Percentiles rank a stretch among this genome's conserved stretches.
Evolutionary conservation across 163 green algal species (phyloP).

Genomic region (Scenedesmus sp.): DNA sequence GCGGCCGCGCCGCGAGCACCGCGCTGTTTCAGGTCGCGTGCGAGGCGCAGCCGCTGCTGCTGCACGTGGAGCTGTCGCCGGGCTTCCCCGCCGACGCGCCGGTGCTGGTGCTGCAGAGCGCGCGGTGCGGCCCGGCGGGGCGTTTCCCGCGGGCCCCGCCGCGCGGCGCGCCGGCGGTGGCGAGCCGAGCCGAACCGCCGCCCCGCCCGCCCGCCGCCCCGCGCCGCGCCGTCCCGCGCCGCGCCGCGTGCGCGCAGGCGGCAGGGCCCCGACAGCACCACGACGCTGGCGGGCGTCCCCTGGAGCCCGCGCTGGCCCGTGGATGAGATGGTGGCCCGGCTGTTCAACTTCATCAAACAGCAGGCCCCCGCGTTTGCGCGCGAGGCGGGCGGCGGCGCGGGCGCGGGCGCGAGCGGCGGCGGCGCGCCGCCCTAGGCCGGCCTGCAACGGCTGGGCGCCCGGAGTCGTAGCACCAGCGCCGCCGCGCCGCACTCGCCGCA

Average conservation of each 20-base stretch:
- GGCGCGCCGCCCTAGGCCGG: no score
- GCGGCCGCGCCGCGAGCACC: neutral
- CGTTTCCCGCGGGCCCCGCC: neutral
- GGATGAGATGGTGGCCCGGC: conserved; percentile 28
- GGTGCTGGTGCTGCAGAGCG: conserved; percentile 35
- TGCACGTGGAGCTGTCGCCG: conserved; percentile 32
- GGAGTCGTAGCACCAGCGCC: no score
- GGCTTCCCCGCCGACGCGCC: conserved; percentile 37
- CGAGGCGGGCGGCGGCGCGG: neutral
- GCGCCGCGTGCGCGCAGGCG: no score
- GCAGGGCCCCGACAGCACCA: no score
- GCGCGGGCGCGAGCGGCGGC: neutral
- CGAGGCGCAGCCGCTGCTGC: conserved; percentile 44
- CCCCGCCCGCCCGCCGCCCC: no score
- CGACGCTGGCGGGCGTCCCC: neutral
- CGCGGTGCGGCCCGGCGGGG: neutral
- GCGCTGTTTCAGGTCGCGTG: conserved; percentile 22
- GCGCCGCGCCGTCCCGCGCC: no score
- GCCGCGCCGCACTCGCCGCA: no score
- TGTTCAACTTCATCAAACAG: conserved; percentile 46
- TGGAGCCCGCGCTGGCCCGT: conserved; percentile 19
- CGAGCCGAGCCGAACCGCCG: no score
- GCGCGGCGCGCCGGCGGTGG: no score
- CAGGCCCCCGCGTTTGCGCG: neutral
- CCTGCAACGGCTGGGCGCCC: no score